A percentile compares a stretch with the other conserved stretches of the same genome.
These are phyloP conservation scores for Curvularia sp. DNA, from an alignment of 2,329 filamentous ascomycete species.

Conservation along the genomic window DNA sequence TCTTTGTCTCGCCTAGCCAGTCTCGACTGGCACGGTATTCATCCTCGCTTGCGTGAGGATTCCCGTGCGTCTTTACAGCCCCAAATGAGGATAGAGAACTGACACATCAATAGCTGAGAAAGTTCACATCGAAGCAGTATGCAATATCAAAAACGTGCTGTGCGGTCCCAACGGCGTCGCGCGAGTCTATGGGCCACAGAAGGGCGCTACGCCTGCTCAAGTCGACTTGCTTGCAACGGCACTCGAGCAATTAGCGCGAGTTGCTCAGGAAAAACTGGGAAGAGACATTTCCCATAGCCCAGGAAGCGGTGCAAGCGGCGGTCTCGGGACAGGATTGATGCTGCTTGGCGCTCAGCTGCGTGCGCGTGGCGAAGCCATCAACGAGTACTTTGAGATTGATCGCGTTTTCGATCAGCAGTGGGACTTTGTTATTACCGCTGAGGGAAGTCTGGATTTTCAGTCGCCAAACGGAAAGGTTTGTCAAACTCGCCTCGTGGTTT, in stretches of 20 bases:
- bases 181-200: slow-evolving; percentile 61
- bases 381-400: slow-evolving; percentile 60
- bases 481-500: background rate
- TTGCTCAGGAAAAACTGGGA: slow-evolving; percentile 46
- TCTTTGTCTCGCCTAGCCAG: slow-evolving; percentile 49
- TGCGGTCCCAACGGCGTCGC: slow-evolving; percentile 60
- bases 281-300: slow-evolving; percentile 52
- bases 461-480: slow-evolving; percentile 55
- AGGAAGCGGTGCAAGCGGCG: slow-evolving; percentile 62
- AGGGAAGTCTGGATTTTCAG: slow-evolving; percentile 62
- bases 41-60: slow-evolving; percentile 47
- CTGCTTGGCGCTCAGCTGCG: slow-evolving; percentile 57
- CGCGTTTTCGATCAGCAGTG: slow-evolving; percentile 55
- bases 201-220: slow-evolving; percentile 57
- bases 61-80: slow-evolving; percentile 23
- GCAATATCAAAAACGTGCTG: slow-evolving; percentile 62
- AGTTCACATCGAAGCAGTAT: slow-evolving; percentile 58
- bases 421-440: slow-evolving; percentile 62
- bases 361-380: slow-evolving; percentile 60
- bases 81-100: background rate
- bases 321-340: slow-evolving; percentile 60
- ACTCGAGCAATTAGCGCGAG: slow-evolving; percentile 54
- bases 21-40: slow-evolving; percentile 53
- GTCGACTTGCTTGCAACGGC: slow-evolving; percentile 54
- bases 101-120: slow-evolving; percentile 25